These are phyloP conservation scores for Helotiales sp. DNA, from an alignment of 2,329 filamentous ascomycete species.

Conservation along the genomic window DNA sequence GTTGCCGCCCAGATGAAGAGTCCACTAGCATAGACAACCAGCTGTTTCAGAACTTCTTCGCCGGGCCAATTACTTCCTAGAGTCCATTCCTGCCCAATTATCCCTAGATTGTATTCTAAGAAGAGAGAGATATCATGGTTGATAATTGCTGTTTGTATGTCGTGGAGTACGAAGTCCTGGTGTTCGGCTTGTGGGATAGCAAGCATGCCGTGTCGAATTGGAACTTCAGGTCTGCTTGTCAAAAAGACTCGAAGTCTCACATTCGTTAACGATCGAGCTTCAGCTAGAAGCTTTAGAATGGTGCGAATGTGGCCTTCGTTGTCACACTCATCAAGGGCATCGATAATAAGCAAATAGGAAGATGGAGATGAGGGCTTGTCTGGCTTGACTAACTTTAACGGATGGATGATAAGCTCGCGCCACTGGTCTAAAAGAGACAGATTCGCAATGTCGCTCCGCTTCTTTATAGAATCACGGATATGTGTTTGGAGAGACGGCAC, in stretches of 20 bases:
- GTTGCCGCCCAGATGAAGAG: slow-evolving; percentile 33
- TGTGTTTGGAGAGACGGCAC: slow-evolving; percentile 1
- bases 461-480: slow-evolving; percentile 19
- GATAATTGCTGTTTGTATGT: slow-evolving; percentile 22
- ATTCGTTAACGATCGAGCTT: no score
- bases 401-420: slow-evolving; percentile 43
- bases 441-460: slow-evolving; percentile 13
- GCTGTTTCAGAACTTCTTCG: slow-evolving; percentile 1
- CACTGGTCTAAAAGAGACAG: slow-evolving; percentile 42
- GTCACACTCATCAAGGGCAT: slow-evolving; percentile 36
- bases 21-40: slow-evolving; percentile 15
- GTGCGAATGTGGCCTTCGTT: slow-evolving; percentile 18
- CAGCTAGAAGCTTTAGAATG: slow-evolving; percentile 27
- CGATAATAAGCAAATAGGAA: no score
- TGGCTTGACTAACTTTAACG: no score
- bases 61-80: slow-evolving; percentile 11
- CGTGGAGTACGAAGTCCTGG: no score
- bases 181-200: slow-evolving; percentile 9
- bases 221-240: slow-evolving; percentile 34
- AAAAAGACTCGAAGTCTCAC: slow-evolving; percentile 29
- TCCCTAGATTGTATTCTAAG: slow-evolving; percentile 18
- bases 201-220: slow-evolving; percentile 25
- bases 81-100: slow-evolving; percentile 4
- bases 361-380: no score
- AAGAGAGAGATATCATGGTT: slow-evolving; percentile 32